These are phyloP conservation scores for Erythrophleum fordii DNA, from an alignment of 306 rosid species.

Conservation along the genomic window DNA sequence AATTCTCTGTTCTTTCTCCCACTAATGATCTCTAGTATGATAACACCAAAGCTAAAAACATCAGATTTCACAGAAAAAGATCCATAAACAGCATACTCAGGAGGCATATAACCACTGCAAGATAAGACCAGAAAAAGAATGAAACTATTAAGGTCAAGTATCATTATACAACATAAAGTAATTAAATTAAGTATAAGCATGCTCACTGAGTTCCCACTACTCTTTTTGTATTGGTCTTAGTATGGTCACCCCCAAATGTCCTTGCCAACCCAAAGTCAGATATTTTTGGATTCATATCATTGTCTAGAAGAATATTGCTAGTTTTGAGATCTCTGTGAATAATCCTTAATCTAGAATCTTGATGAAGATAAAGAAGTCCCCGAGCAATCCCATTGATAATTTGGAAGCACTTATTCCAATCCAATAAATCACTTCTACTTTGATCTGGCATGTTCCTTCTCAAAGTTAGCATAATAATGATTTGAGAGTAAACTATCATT, in stretches of 20 bases:
- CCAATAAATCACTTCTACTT: too few relatives aligned
- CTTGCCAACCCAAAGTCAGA: conserved; percentile 56
- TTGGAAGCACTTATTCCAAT: conserved; percentile 26
- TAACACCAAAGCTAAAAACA: conserved; percentile 51
- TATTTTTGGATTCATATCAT: conserved; percentile 47
- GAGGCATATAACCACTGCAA: conserved; percentile 59
- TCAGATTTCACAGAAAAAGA: conserved; percentile 47
- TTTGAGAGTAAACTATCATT: too few relatives aligned
- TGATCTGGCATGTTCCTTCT: too few relatives aligned
- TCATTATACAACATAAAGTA: too few relatives aligned
- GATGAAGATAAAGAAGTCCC: conserved; percentile 48
- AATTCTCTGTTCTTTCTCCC: conserved; percentile 48
- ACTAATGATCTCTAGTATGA: conserved; percentile 44
- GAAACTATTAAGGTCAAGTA: too few relatives aligned
- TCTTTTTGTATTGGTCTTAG: conserved; percentile 36
- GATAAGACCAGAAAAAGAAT: background rate
- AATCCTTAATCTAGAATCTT: conserved; percentile 50
- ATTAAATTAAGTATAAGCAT: background rate
- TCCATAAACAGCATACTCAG: conserved; percentile 49
- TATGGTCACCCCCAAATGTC: conserved; percentile 38
- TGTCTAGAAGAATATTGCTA: conserved; percentile 47
- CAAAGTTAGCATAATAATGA: too few relatives aligned
- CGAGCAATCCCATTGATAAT: conserved; percentile 49
- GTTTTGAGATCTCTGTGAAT: conserved; percentile 50
- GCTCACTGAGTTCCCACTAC: conserved; percentile 53